Base-by-base conservation (phyloP, 306 rosid species). In the Urtica urens region DNA sequence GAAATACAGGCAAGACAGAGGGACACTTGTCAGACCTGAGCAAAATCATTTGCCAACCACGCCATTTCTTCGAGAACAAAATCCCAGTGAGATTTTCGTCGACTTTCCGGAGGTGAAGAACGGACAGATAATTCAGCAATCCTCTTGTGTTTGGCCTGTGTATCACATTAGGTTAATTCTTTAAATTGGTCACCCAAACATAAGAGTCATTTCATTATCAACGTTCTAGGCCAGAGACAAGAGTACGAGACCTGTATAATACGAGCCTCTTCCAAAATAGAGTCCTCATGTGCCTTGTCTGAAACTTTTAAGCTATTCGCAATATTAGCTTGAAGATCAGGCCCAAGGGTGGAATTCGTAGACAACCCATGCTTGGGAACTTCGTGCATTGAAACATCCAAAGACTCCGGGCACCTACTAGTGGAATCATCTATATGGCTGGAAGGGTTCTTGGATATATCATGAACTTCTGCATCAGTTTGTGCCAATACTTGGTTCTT, bases 1-100 rank as follows among this genome's bases (percentile, higher is more conserved):
- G n/a, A n/a, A n/a, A n/a, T n/a, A n/a, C n/a, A n/a, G n/a, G n/a
- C n/a, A n/a, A n/a, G n/a, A n/a, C n/a, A n/a, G n/a, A n/a, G n/a
- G 33, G 10, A 28, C 6, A 4, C 33, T 28, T 28, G 63, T 66
- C 64, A 69, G 55, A 76, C 99, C 96, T 92, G 99, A 0, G 81
- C 87, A 80, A 82, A 86, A 92, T 92, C 99, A 66, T 86, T 92
- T 23, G 99, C 96, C 88, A 92, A 53, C 99, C 99, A 92, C 10
- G 88, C 72, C 94, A 92, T 86, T 70, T 92, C 99, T 73, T 86
- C 96, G 15, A 92, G 83, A 41, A 92, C 93, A 72, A 79, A 92
- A 66, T 73, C 93, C 99, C 99, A 92, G 19, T 79, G 96, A 55
- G 96, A 78, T 71, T 76, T 86, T 33, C 54, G 69, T 28, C 59